Percentiles rank a stretch among this genome's conserved stretches.
These are phyloP conservation scores for Gracilaria domingensis DNA, from an alignment of 23 red algal species.

Conservation along the genomic window DNA sequence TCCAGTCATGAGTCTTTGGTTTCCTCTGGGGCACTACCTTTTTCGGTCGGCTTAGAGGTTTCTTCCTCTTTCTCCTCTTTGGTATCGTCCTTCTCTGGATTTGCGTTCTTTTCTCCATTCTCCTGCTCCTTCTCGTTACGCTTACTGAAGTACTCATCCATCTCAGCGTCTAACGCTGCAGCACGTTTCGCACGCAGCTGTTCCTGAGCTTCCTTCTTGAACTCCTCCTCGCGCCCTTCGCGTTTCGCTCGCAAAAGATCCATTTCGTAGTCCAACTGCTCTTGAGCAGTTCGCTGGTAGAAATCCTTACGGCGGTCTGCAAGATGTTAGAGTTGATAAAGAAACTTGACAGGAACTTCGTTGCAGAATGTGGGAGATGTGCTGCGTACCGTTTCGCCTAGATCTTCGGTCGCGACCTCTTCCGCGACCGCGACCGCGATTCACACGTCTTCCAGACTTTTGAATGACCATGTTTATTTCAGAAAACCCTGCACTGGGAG, in stretches of 20 bases:
- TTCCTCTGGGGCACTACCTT: neutral
- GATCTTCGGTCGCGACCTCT: conserved; percentile 18
- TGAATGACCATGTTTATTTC: conserved; percentile 15
- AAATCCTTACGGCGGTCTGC: conserved; percentile 43
- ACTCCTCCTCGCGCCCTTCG: conserved; percentile 71
- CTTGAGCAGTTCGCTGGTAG: conserved; percentile 27
- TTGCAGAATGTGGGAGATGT: neutral
- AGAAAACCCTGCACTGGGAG: neutral
- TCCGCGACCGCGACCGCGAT: conserved; percentile 21
- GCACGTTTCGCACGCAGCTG: conserved; percentile 43
- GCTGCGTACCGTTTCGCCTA: conserved; percentile 40
- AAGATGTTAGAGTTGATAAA: conserved; percentile 19
- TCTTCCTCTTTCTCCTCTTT: conserved; percentile 44
- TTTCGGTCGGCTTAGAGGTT: neutral
- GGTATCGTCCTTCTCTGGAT: conserved; percentile 28
- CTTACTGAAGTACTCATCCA: conserved; percentile 65
- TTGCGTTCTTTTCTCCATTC: conserved; percentile 7
- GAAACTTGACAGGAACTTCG: neutral
- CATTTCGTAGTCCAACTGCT: conserved; percentile 78
- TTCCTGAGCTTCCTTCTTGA: conserved; percentile 48
- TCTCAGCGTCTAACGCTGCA: conserved; percentile 55
- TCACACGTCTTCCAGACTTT: neutral
- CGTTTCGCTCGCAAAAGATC: conserved; percentile 59
- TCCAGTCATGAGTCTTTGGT: conserved; percentile 4
- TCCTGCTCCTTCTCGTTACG: conserved; percentile 24